Evolutionary conservation across 2,329 filamentous ascomycete species (phyloP).

Genomic region (Cordyceps fumosorosea): DNA sequence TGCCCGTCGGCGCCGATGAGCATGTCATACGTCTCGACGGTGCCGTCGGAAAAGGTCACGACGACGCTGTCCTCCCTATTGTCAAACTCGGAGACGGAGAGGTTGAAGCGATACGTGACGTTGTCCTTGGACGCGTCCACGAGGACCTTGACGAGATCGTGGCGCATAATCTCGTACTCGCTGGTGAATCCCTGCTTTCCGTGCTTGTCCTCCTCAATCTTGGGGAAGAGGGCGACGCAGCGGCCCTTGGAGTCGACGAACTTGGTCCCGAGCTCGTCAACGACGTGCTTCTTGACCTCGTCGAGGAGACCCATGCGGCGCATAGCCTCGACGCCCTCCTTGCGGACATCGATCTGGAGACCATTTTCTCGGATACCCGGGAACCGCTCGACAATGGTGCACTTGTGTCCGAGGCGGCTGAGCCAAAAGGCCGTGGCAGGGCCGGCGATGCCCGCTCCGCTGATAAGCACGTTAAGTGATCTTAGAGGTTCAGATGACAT

Average conservation of each 20-base stretch:
- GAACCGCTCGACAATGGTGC: slow-evolving; percentile 38
- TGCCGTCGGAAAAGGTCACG: slow-evolving; percentile 35
- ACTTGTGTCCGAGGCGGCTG: slow-evolving; percentile 28
- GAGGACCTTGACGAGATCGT: slow-evolving; percentile 44
- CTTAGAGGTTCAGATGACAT: background rate
- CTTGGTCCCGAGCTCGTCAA: slow-evolving; percentile 43
- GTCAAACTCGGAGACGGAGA: slow-evolving; percentile 20
- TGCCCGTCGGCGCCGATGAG: slow-evolving; percentile 47
- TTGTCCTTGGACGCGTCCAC: slow-evolving; percentile 32
- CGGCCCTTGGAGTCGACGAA: slow-evolving; percentile 37
- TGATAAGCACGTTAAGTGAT: slow-evolving; percentile 39
- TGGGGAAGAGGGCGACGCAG: slow-evolving; percentile 32
- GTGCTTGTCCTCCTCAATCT: slow-evolving; percentile 33
- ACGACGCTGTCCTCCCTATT: slow-evolving; percentile 18
- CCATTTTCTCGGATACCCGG: slow-evolving; percentile 31
- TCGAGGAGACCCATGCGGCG: slow-evolving; percentile 34
- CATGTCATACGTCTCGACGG: slow-evolving; percentile 39
- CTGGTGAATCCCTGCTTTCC: slow-evolving; percentile 38
- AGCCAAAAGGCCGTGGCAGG: slow-evolving; percentile 37
- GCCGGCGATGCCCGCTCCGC: slow-evolving; percentile 39
- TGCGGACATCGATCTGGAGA: slow-evolving; percentile 40
- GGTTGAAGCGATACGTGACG: slow-evolving; percentile 23
- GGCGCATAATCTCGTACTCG: slow-evolving; percentile 56
- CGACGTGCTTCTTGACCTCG: slow-evolving; percentile 27
- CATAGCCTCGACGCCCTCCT: slow-evolving; percentile 32